Base-by-base conservation (phyloP, 2,329 filamentous ascomycete genomes). In the Hypomyces rosellus region DNA sequence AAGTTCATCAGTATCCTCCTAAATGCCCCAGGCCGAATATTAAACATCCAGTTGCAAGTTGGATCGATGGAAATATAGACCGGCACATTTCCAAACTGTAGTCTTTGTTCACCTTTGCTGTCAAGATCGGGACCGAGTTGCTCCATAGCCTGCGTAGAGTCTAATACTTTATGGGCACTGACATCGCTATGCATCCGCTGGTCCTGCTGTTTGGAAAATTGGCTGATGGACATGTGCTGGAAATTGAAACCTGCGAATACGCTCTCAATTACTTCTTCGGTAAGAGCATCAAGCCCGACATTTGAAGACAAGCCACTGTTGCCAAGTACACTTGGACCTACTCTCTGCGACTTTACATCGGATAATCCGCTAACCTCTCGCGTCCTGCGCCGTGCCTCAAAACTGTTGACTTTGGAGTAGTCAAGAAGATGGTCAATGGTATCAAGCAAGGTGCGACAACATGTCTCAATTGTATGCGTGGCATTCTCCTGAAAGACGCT, bases 351-450 rank as follows among this genome's bases (percentile, higher is more conserved):
- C 14, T 45, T 18, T 12, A 39, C 49, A 6, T 18, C 40, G 2
- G 49, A 42, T 1, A n/a, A 36, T 9, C 46, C 13, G 1, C 40
- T 44, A 18, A 11, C 25, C 25, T 30, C 25, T 55, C 49, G 12
- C 54, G 55, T 1, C 42, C 48, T 4, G 55, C 43, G 3, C 65
- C 64, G 34, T 64, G 70, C 25, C 9, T 30, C 25, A 8, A 30
- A 30, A 11, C 25, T 30, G 55, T 77, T 75, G 48, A 83, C 75
- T 54, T 82, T 81, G 25, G 76, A 76, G 45, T 74, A 81, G 45
- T 76, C 74, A 1, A 77, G 69, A 3, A 80, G 66, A 45, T 79
- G 76, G 45, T 80, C 74, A 15, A 80, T 73, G 0, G 75, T 78
- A 55, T 81, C 76, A 0, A 78, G 66, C 0, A 81, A 64, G 0